These are phyloP conservation scores for Wilcoxina mikolae DNA, from an alignment of 495 filamentous ascomycete genomes.

Conservation along the genomic window DNA sequence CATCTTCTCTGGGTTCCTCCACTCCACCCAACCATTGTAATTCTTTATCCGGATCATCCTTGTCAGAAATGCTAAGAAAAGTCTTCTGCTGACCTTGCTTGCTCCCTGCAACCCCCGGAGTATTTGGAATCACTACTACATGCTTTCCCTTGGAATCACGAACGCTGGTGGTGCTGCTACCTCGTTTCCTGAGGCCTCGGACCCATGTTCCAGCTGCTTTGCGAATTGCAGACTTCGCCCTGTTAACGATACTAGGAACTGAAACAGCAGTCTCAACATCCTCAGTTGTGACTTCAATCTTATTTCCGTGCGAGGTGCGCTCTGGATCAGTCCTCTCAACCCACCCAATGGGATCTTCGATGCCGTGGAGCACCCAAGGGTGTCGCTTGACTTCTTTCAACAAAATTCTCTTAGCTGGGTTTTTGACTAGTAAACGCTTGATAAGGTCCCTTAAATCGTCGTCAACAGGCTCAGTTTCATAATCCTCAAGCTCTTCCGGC, in stretches of 20 bases:
- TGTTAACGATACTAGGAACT: conserved; percentile 70
- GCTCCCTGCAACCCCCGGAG: conserved; percentile 3
- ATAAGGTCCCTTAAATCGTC: conserved; percentile 69
- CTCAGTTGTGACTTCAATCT: conserved; percentile 79
- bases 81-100: conserved; percentile 20
- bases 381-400: conserved; percentile 90
- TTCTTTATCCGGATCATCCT: conserved; percentile 22
- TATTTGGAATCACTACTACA: not conserved
- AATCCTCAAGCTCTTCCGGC: conserved; percentile 42
- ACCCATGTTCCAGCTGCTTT: conserved; percentile 32
- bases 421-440: conserved; percentile 67
- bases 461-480: conserved; percentile 74
- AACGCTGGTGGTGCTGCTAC: conserved; percentile 22
- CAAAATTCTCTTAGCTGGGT: conserved; percentile 73
- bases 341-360: conserved; percentile 63
- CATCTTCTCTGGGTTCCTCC: conserved; percentile 18
- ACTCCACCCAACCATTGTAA: conserved; percentile 25
- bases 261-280: conserved; percentile 86
- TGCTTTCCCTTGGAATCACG: conserved; percentile 15
- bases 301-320: conserved; percentile 63
- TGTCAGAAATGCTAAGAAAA: conserved; percentile 12
- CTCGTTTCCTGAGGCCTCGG: conserved; percentile 19
- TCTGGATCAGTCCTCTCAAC: conserved; percentile 86
- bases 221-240: conserved; percentile 52
- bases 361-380: conserved; percentile 77